Evolutionary conservation across 306 rosid species (phyloP).

Genomic region (Medicago lupulina): DNA sequence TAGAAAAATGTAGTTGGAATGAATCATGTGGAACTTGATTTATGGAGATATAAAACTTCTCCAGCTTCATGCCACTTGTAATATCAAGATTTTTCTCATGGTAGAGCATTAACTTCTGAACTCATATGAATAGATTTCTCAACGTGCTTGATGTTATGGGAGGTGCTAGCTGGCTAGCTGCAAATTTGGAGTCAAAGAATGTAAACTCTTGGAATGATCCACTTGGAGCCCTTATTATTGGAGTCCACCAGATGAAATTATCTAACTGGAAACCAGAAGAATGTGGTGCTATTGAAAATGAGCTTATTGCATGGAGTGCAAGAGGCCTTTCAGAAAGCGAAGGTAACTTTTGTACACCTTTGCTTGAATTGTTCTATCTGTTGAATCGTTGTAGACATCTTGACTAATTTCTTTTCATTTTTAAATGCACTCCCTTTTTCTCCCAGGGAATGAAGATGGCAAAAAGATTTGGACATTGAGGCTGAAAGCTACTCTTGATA

Average conservation of each 20-base stretch:
- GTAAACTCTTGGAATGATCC: conserved; percentile 82
- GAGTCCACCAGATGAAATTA: conserved; percentile 78
- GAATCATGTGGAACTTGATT: conserved; percentile 16
- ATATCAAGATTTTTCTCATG: conserved; percentile 9
- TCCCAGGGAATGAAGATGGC: conserved; percentile 92
- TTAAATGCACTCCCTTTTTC: conserved; percentile 15
- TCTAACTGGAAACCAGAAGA: conserved; percentile 93
- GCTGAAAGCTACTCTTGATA: conserved; percentile 94
- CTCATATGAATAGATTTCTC: conserved; percentile 65
- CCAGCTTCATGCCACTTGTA: conserved; percentile 35
- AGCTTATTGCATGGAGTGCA: conserved; percentile 84
- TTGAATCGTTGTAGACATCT: conserved; percentile 11
- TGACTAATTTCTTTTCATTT: conserved; percentile 29
- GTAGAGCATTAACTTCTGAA: conserved; percentile 34
- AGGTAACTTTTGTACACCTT: conserved; percentile 56
- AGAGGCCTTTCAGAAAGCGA: conserved; percentile 83
- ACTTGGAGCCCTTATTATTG: conserved; percentile 77
- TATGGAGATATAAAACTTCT: conserved; percentile 32
- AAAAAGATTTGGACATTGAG: conserved; percentile 84
- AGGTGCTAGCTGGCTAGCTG: conserved; percentile 80
- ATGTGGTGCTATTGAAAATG: conserved; percentile 87
- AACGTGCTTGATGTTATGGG: conserved; percentile 80
- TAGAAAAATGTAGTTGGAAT: conserved; percentile 32
- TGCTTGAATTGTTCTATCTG: conserved; percentile 16
- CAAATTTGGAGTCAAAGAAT: conserved; percentile 65